phyloP scores from a whole-genome alignment of 1,139 yeast species.

The Suhomyces atakaporum region DNA sequence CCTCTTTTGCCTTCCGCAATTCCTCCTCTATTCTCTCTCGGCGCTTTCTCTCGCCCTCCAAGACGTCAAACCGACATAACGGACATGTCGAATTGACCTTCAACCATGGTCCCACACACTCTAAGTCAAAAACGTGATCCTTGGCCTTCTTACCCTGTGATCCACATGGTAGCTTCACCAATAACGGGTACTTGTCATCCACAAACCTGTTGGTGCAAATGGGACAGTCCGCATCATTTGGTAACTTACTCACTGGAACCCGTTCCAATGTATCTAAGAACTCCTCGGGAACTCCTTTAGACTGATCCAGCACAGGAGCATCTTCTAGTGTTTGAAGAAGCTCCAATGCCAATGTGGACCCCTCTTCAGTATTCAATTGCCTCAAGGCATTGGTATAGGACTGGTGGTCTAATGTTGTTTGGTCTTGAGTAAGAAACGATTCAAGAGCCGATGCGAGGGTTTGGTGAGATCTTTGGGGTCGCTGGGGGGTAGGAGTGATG shows the following conservation, averaged over 20 bases:
- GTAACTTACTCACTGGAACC: constrained; percentile 52
- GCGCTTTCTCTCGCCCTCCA: constrained; percentile 42
- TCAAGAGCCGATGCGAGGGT: constrained; percentile 40
- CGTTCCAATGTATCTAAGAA: constrained; percentile 78
- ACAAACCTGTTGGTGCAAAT: constrained; percentile 76
- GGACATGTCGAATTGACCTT: constrained; percentile 83
- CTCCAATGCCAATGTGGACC: constrained; percentile 32
- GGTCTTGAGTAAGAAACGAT: constrained; percentile 29
- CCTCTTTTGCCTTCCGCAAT: constrained; percentile 47
- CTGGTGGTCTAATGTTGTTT: constrained; percentile 15
- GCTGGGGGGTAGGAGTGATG: constrained; percentile 19
- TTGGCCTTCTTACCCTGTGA: constrained; percentile 23
- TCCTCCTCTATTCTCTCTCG: constrained; percentile 45
- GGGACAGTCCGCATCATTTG: constrained; percentile 64
- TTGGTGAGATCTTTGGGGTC: constrained; percentile 24
- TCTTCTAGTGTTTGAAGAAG: constrained; percentile 29
- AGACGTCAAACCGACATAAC: constrained; percentile 74
- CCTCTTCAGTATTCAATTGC: constrained; percentile 33
- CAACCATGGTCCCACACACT: constrained; percentile 91
- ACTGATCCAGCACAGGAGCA: constrained; percentile 7
- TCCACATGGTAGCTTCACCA: constrained; percentile 79
- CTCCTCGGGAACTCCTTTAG: constrained; percentile 64
- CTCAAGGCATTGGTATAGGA: constrained; percentile 36
- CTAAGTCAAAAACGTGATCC: constrained; percentile 79
- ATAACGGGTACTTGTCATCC: constrained; percentile 76